phyloP scores from a whole-genome alignment of 2,329 filamentous ascomycete genomes.

The Claviceps sp. region DNA sequence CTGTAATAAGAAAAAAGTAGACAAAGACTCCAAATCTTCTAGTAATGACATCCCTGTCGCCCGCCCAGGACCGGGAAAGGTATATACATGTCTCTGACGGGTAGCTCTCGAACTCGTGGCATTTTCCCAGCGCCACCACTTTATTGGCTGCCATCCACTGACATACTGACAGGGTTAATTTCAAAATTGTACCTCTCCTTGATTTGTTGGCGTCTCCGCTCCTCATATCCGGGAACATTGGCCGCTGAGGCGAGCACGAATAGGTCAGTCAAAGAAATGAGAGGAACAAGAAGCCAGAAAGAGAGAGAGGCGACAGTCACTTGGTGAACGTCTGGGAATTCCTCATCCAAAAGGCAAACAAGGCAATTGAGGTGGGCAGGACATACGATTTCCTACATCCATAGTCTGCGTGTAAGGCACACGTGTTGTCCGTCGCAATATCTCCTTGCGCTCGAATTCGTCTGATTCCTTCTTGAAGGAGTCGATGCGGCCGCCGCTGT shows the following conservation, averaged over 20 bases:
- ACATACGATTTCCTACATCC: slow-evolving; percentile 70
- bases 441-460: slow-evolving; percentile 66
- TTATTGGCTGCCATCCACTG: slow-evolving; percentile 30
- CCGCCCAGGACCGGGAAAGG: slow-evolving; percentile 17
- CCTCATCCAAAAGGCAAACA: neutral
- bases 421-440: slow-evolving; percentile 58
- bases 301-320: neutral
- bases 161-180: slow-evolving; percentile 51
- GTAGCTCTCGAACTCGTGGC: neutral
- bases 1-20: neutral
- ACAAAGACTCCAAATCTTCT: slow-evolving; percentile 5
- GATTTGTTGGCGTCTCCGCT: slow-evolving; percentile 68
- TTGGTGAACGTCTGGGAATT: neutral
- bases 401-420: slow-evolving; percentile 68
- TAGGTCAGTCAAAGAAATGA: neutral
- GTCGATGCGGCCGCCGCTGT: slow-evolving; percentile 48
- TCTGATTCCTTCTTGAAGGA: slow-evolving; percentile 42
- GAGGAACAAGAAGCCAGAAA: neutral
- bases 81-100: slow-evolving; percentile 19
- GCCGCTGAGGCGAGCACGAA: slow-evolving; percentile 44
- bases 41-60: slow-evolving; percentile 13
- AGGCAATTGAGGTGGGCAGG: neutral
- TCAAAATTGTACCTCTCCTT: slow-evolving; percentile 83
- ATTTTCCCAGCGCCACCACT: neutral
- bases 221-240: slow-evolving; percentile 67